These are phyloP conservation scores for Verticillium isaacii DNA, from an alignment of 2,329 filamentous ascomycete species.

Conservation along the genomic window DNA sequence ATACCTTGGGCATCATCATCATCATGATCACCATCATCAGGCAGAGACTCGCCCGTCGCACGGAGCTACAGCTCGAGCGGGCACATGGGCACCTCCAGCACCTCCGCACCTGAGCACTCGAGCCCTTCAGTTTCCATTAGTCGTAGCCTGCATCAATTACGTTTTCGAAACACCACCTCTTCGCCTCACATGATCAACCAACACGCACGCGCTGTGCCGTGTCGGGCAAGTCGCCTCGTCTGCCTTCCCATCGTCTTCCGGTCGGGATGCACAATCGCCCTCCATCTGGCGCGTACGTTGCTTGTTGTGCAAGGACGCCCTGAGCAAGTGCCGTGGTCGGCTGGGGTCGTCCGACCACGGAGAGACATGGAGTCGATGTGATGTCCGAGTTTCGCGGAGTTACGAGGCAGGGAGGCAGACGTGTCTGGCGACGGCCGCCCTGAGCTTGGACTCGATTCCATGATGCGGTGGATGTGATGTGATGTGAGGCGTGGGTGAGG, in stretches of 20 bases:
- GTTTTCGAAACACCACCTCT: slow-evolving; percentile 15
- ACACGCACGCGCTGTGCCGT: neutral
- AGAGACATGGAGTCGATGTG: neutral
- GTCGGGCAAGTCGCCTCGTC: slow-evolving; percentile 8
- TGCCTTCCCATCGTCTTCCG: slow-evolving; percentile 17
- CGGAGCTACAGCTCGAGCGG: neutral
- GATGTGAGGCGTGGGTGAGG: neutral
- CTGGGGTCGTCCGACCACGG: neutral
- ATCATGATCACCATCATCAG: neutral
- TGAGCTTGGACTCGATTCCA: neutral
- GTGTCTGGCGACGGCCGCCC: neutral
- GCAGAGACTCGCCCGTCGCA: neutral
- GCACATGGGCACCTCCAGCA: neutral
- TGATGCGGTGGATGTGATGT: neutral
- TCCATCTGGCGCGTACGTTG: neutral
- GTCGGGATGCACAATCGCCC: neutral
- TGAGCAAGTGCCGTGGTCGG: neutral
- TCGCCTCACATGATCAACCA: slow-evolving; percentile 12
- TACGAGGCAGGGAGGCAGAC: neutral
- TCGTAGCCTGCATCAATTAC: slow-evolving; percentile 19
- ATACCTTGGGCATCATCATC: neutral
- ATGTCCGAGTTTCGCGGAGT: neutral
- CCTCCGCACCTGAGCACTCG: neutral
- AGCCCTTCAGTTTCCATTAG: slow-evolving; percentile 9
- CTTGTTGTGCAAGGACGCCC: neutral